These are phyloP conservation scores for Hyparrhenia diplandra DNA, from an alignment of 176 grass and related monocot species.

Conservation along the genomic window DNA sequence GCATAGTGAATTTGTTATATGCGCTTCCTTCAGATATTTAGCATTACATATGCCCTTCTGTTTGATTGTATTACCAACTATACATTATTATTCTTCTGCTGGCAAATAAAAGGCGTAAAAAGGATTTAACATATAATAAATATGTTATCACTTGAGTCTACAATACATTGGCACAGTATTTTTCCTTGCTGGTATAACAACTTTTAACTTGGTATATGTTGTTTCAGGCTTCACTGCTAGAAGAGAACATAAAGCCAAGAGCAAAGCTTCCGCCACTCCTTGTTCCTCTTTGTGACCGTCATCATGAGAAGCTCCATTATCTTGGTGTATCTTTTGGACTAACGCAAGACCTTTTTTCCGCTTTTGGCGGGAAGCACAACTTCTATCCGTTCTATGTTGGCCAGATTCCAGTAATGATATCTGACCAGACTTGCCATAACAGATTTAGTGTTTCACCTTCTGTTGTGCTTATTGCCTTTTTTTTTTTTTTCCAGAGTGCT, in stretches of 20 bases:
- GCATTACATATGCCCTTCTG: neutral
- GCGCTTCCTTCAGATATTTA: neutral
- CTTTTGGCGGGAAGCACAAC: constrained; percentile 84
- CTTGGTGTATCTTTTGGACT: constrained; percentile 93
- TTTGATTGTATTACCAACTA: neutral
- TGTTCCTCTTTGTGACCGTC: constrained; percentile 57
- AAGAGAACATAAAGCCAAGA: constrained; percentile 80
- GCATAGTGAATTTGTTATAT: neutral
- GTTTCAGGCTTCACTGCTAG: constrained; percentile 80
- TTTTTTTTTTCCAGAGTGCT: constrained; percentile 63
- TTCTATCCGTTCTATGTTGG: constrained; percentile 94
- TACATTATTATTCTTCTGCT: neutral
- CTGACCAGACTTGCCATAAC: constrained; percentile 19
- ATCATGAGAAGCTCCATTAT: constrained; percentile 83
- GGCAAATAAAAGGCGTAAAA: neutral
- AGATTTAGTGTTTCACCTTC: constrained; percentile 15
- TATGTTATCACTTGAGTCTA: neutral
- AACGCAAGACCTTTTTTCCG: constrained; percentile 82
- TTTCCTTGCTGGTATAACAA: neutral
- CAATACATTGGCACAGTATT: neutral
- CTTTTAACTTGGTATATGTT: constrained; percentile 10
- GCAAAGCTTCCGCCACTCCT: constrained; percentile 83
- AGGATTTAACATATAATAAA: neutral
- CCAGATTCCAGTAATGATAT: constrained; percentile 74
- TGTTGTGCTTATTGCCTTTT: constrained; percentile 17